Evolutionary conservation across 2,329 filamentous ascomycete genomes (phyloP).

Genomic region (Beauveria caledonica): DNA sequence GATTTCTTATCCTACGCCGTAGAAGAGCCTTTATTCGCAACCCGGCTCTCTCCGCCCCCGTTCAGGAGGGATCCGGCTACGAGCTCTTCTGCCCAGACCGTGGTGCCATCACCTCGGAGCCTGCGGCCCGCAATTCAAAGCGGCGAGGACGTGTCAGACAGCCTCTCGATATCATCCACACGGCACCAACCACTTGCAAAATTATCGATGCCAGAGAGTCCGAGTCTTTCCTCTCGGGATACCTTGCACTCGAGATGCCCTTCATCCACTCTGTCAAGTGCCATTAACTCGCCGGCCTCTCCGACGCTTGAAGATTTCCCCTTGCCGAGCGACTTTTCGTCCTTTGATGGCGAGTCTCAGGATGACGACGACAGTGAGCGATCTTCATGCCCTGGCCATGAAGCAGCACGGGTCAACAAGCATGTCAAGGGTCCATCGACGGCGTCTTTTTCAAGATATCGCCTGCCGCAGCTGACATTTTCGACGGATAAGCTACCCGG

Average conservation of each 20-base stretch:
- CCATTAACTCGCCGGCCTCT: conserved; percentile 6
- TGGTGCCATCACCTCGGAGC: background rate
- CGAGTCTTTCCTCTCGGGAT: background rate
- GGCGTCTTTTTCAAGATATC: conserved; percentile 2
- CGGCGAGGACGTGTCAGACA: background rate
- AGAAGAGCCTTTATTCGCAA: background rate
- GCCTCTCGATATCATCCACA: background rate
- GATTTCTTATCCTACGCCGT: background rate
- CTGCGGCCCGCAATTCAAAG: background rate
- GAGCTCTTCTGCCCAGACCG: conserved; percentile 1
- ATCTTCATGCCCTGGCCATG: background rate
- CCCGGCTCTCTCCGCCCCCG: conserved; percentile 5
- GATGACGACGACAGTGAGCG: conserved; percentile 1
- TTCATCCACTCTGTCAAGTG: background rate
- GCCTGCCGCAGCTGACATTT: background rate
- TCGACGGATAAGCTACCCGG: background rate
- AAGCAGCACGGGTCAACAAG: background rate
- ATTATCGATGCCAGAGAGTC: background rate
- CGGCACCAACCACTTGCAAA: background rate
- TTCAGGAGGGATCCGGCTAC: background rate
- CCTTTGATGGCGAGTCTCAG: background rate
- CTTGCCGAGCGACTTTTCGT: background rate
- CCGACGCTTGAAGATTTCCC: background rate
- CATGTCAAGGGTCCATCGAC: background rate
- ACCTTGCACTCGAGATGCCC: background rate